These are phyloP conservation scores for Plasmodium ovale DNA, from an alignment of 169 alveolate species.

Conservation along the genomic window DNA sequence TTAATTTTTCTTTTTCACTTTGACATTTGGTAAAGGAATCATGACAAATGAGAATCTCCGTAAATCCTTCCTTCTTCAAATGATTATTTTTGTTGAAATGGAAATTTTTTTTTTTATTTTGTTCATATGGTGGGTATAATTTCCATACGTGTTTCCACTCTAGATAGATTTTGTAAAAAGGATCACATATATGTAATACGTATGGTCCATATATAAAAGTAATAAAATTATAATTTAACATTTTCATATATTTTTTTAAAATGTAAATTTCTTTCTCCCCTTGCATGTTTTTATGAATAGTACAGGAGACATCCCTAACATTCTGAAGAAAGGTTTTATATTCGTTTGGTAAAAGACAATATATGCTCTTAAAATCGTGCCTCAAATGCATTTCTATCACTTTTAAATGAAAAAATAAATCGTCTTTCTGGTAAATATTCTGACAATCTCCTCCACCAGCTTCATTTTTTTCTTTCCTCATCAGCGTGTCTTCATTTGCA, in stretches of 20 bases:
- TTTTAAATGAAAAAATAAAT: constrained; percentile 37
- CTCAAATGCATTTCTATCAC: constrained; percentile 60
- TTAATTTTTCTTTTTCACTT: constrained; percentile 47
- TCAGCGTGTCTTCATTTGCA: background rate
- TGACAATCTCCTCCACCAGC: background rate
- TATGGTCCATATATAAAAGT: constrained; percentile 69
- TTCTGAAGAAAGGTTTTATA: constrained; percentile 67
- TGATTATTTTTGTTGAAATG: constrained; percentile 35
- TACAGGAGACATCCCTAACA: constrained; percentile 32
- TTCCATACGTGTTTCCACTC: constrained; percentile 59
- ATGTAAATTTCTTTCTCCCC: constrained; percentile 72
- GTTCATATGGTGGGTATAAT: constrained; percentile 68
- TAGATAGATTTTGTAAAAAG: constrained; percentile 59
- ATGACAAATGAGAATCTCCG: constrained; percentile 49
- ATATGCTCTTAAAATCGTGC: constrained; percentile 63
- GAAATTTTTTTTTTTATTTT: constrained; percentile 33
- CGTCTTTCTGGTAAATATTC: background rate
- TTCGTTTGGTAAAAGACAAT: constrained; percentile 56
- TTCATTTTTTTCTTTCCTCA: background rate
- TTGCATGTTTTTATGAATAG: constrained; percentile 49
- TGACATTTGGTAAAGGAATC: constrained; percentile 45
- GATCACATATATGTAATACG: constrained; percentile 67
- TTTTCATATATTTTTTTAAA: constrained; percentile 70
- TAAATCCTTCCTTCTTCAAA: constrained; percentile 56
- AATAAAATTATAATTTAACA: constrained; percentile 60